Evolutionary conservation across 768 basidiomycete species (phyloP).

Genomic region (Hygrophoropsis aurantiaca): DNA sequence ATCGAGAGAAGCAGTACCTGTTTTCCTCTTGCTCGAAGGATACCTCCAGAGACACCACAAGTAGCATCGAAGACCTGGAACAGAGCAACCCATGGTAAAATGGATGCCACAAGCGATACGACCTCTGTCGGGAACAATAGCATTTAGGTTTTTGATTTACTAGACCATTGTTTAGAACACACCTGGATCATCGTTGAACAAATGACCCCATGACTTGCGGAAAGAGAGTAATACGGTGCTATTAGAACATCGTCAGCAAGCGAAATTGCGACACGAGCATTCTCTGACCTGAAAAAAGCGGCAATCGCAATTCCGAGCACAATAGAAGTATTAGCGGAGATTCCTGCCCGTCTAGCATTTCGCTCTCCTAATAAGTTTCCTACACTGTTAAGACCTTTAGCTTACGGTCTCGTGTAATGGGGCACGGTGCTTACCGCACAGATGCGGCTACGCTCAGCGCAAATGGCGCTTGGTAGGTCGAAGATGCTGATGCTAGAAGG

Average conservation of each 20-base stretch:
- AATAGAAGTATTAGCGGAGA: constrained; percentile 66
- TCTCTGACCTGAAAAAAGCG: constrained; percentile 54
- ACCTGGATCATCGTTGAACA: constrained; percentile 74
- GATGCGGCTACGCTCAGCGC: constrained; percentile 80
- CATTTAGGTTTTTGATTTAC: not conserved
- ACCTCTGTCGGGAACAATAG: constrained; percentile 15
- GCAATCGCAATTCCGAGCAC: constrained; percentile 63
- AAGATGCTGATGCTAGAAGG: constrained; percentile 70
- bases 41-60: constrained; percentile 68
- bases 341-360: constrained; percentile 67
- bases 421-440: constrained; percentile 56
- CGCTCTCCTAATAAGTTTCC: constrained; percentile 88
- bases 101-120: constrained; percentile 46
- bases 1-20: constrained; percentile 46
- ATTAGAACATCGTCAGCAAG: not conserved
- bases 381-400: constrained; percentile 45
- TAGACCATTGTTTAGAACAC: constrained; percentile 5
- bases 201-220: constrained; percentile 64
- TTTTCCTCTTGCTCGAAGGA: constrained; percentile 81
- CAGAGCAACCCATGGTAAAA: constrained; percentile 74
- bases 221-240: constrained; percentile 59
- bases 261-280: not conserved
- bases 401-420: not conserved
- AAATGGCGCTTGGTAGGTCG: constrained; percentile 81
- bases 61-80: constrained; percentile 85